Conservation (phyloP, 768 basidiomycete species). For the Panellus pusillus region DNA sequence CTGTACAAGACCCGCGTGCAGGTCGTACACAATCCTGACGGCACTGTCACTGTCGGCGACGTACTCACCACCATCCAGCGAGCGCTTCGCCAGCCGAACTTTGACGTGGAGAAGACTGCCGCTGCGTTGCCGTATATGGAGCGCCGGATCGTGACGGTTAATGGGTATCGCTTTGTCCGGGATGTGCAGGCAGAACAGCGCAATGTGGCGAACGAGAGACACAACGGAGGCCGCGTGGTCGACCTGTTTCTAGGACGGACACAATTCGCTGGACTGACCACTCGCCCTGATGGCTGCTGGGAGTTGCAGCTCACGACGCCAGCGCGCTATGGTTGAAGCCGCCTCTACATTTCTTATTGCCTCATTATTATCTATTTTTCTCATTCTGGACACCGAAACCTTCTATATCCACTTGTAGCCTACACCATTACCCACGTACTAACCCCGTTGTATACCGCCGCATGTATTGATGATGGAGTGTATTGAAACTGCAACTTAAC, state of each 20-base stretch:
- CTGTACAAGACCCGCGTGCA: neutral
- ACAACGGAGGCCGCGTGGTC: neutral
- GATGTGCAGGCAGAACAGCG: neutral
- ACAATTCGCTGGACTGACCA: neutral
- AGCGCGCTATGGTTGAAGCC: neutral
- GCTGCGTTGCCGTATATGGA: neutral
- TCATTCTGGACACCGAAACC: too few species aligned
- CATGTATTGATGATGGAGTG: too few species aligned
- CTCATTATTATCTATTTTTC: too few species aligned
- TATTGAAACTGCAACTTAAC: too few species aligned
- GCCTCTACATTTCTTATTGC: too few species aligned
- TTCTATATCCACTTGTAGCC: too few species aligned
- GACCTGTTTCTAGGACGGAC: constrained; percentile 8
- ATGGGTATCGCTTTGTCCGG: neutral
- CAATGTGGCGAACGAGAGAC: neutral
- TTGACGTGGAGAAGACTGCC: neutral
- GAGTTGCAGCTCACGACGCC: neutral
- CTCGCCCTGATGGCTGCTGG: neutral
- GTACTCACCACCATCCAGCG: constrained; percentile 4
- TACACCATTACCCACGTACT: too few species aligned
- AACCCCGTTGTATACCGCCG: too few species aligned
- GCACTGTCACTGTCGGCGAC: constrained; percentile 5
- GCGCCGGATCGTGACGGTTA: constrained; percentile 9
- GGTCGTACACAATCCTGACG: neutral
- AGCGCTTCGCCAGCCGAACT: constrained; percentile 1